Evolutionary conservation across 441 rosid genomes (phyloP).

Genomic region (Pelargonium cotyledonis): DNA sequence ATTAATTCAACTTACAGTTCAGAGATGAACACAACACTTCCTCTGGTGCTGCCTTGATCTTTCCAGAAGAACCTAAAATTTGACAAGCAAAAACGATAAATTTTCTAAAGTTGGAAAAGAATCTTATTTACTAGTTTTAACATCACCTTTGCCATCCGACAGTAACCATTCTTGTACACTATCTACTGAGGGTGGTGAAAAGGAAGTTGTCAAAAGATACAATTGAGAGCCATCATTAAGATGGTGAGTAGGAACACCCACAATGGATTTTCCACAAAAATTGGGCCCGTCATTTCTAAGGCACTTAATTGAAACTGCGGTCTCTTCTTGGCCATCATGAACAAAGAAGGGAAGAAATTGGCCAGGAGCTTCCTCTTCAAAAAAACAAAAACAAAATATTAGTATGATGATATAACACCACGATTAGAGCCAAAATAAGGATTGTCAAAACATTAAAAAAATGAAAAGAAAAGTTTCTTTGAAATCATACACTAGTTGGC

Average conservation of each 20-base stretch:
- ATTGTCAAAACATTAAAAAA: not conserved
- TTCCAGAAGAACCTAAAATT: slow-evolving; percentile 33
- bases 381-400: slow-evolving; percentile 9
- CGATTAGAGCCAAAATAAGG: not conserved
- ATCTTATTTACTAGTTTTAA: slow-evolving; percentile 16
- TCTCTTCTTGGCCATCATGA: slow-evolving; percentile 27
- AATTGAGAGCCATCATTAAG: slow-evolving; percentile 68
- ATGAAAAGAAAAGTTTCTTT: not conserved
- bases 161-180: slow-evolving; percentile 53
- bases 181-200: slow-evolving; percentile 70
- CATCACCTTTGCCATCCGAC: slow-evolving; percentile 41
- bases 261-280: slow-evolving; percentile 33
- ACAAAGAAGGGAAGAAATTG: slow-evolving; percentile 42
- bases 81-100: slow-evolving; percentile 19
- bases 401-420: slow-evolving; percentile 21
- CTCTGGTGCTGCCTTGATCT: slow-evolving; percentile 17
- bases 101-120: not conserved
- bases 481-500: not conserved
- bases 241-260: slow-evolving; percentile 62
- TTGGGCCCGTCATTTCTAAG: slow-evolving; percentile 16
- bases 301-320: slow-evolving; percentile 23
- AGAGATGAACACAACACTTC: slow-evolving; percentile 23
- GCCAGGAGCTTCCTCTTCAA: slow-evolving; percentile 36
- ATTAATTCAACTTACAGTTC: slow-evolving; percentile 29
- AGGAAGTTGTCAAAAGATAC: slow-evolving; percentile 59